Conservation (phyloP, 1,284 basidiomycete genomes). For the Sporisorium reilianum region DNA sequence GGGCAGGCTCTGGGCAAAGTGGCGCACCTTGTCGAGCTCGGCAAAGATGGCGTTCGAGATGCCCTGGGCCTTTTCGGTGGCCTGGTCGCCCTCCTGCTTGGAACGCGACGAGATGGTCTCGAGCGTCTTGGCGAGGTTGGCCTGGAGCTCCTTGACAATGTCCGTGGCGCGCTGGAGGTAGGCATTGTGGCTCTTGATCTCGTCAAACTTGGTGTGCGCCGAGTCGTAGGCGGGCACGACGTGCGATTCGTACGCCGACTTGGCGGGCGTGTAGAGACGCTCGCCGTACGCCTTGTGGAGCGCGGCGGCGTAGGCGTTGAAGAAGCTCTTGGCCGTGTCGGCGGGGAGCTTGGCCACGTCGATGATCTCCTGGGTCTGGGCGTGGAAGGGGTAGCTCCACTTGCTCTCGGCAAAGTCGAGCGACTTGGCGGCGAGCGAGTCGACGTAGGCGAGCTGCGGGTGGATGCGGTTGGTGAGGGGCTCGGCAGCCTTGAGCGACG, state of each 20-base stretch:
- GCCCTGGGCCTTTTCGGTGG: slow-evolving; percentile 61
- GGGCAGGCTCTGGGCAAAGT: slow-evolving; percentile 60
- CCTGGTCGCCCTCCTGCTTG: slow-evolving; percentile 61
- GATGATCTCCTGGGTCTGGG: slow-evolving; percentile 59
- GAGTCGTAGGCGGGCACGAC: slow-evolving; percentile 51
- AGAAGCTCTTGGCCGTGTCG: slow-evolving; percentile 47
- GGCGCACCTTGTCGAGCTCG: slow-evolving; percentile 65
- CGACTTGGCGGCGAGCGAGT: slow-evolving; percentile 59
- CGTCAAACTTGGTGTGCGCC: slow-evolving; percentile 60
- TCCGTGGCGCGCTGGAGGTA: slow-evolving; percentile 62
- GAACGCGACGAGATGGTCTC: slow-evolving; percentile 54
- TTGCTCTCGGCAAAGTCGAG: slow-evolving; percentile 66
- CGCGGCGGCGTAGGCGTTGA: slow-evolving; percentile 52
- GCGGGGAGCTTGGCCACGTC: slow-evolving; percentile 55
- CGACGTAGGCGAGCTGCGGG: slow-evolving; percentile 64
- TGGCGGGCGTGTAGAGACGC: slow-evolving; percentile 59
- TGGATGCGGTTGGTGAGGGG: slow-evolving; percentile 60
- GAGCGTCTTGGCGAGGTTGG: slow-evolving; percentile 57
- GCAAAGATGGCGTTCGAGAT: slow-evolving; percentile 62
- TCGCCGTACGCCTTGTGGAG: slow-evolving; percentile 60
- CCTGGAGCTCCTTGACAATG: slow-evolving; percentile 60
- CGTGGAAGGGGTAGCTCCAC: slow-evolving; percentile 67
- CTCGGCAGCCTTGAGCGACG: slow-evolving; percentile 54
- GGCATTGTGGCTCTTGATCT: slow-evolving; percentile 65
- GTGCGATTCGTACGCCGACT: slow-evolving; percentile 58